These are phyloP conservation scores for Aechmea fasciata DNA, from an alignment of 176 grass and related monocot genomes.

Conservation along the genomic window DNA sequence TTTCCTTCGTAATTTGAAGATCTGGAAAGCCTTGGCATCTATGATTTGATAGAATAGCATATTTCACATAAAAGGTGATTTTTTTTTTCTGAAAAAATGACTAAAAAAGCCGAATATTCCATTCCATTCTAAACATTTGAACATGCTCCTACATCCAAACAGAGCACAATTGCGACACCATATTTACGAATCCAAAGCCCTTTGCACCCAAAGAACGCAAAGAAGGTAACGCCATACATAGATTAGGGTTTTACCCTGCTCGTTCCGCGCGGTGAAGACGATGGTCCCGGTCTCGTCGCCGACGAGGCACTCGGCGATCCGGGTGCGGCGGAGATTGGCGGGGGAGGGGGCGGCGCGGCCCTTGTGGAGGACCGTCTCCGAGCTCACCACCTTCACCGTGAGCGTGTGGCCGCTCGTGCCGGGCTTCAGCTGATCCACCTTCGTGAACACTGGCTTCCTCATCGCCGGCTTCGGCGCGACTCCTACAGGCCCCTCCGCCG, in stretches of 20 bases:
- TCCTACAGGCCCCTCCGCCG: constrained; percentile 21
- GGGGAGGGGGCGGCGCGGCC: constrained; percentile 30
- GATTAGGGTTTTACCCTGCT: constrained; percentile 49
- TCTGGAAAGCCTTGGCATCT: too few relatives aligned
- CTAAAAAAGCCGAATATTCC: too few relatives aligned
- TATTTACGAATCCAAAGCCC: too few relatives aligned
- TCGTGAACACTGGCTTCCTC: constrained; percentile 74
- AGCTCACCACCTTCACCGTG: constrained; percentile 35
- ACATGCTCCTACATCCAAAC: too few relatives aligned
- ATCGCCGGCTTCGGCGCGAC: constrained; percentile 34
- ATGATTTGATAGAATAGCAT: too few relatives aligned
- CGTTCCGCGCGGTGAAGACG: constrained; percentile 85
- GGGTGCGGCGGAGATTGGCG: constrained; percentile 37
- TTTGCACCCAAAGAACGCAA: not conserved
- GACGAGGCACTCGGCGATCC: constrained; percentile 79
- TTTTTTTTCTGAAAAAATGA: too few relatives aligned
- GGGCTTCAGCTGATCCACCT: constrained; percentile 84
- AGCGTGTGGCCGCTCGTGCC: constrained; percentile 51
- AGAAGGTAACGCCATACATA: not conserved
- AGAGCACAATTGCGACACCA: too few relatives aligned
- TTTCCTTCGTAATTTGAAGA: too few relatives aligned
- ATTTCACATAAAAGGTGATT: too few relatives aligned
- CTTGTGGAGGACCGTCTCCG: constrained; percentile 35
- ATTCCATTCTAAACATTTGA: too few relatives aligned
- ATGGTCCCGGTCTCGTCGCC: constrained; percentile 74